Percentiles rank a stretch among this genome's conserved stretches.
phyloP scores from a whole-genome alignment of 169 alveolate genomes.

The Eimeria nieschulzi region DNA sequence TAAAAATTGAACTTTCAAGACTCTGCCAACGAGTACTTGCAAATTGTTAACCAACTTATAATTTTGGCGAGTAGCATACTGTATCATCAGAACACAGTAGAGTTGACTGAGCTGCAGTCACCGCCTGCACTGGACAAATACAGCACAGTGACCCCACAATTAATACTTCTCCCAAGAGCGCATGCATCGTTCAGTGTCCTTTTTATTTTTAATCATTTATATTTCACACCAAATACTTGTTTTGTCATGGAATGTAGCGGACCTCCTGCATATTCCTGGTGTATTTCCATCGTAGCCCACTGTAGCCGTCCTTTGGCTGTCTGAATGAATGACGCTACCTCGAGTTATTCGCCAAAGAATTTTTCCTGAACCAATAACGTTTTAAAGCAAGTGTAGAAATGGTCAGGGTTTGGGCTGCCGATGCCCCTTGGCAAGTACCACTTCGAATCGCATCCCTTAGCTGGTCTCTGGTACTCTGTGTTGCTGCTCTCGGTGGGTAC shows the following conservation, averaged over 20 bases:
- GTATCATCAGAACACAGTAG: too few species aligned
- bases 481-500: constrained; percentile 39
- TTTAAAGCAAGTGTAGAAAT: constrained; percentile 41
- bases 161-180: constrained; percentile 6
- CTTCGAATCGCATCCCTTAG: constrained; percentile 47
- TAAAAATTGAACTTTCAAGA: too few species aligned
- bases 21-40: too few species aligned
- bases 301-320: constrained; percentile 50
- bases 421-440: constrained; percentile 10
- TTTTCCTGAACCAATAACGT: constrained; percentile 1
- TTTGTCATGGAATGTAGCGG: constrained; percentile 31
- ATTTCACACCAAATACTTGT: constrained; percentile 30
- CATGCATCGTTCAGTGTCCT: constrained; percentile 39
- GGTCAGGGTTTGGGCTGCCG: constrained; percentile 24
- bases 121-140: constrained; percentile 25
- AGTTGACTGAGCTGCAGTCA: neutral
- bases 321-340: constrained; percentile 26
- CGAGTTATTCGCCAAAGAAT: constrained; percentile 25
- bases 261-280: constrained; percentile 9
- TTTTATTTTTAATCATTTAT: constrained; percentile 6
- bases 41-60: too few species aligned
- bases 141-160: constrained; percentile 67
- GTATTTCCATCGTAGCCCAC: constrained; percentile 50
- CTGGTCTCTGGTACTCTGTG: constrained; percentile 34
- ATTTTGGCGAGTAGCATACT: too few species aligned